A percentile compares a stretch with the other conserved stretches of the same genome.
Conservation (phyloP, 441 rosid species). For the Brassica balearica region DNA sequence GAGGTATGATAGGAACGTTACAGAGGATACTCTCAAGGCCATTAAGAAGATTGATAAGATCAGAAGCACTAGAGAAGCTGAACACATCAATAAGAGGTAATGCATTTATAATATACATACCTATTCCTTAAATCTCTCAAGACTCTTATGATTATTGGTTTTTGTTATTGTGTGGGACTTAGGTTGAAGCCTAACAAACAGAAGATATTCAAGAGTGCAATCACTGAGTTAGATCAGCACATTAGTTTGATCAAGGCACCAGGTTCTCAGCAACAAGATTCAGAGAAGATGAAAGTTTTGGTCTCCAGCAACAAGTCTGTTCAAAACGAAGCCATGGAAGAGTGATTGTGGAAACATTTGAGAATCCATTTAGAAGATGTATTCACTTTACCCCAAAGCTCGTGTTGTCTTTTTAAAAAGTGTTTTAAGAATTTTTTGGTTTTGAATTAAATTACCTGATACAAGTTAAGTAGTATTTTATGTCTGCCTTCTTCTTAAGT, state of each 20-base stretch:
- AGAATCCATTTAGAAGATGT: constrained; percentile 10
- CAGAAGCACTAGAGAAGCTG: constrained; percentile 56
- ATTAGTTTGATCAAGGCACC: constrained; percentile 65
- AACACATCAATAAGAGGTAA: constrained; percentile 65
- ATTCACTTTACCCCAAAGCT: constrained; percentile 5
- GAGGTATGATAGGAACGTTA: constrained; percentile 83
- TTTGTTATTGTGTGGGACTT: constrained; percentile 29
- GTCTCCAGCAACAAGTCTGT: constrained; percentile 47
- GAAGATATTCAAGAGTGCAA: constrained; percentile 42
- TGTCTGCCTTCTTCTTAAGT: neutral
- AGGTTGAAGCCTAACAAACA: constrained; percentile 62
- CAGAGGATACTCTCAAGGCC: constrained; percentile 68
- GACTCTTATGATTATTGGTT: neutral
- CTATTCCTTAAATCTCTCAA: neutral
- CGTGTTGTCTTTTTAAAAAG: neutral
- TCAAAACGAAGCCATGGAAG: constrained; percentile 74
- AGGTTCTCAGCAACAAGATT: constrained; percentile 42
- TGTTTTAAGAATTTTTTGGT: neutral
- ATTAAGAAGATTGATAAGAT: constrained; percentile 86
- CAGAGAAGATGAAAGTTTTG: constrained; percentile 66
- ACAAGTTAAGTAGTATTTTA: neutral
- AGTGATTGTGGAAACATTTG: constrained; percentile 46
- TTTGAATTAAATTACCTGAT: neutral
- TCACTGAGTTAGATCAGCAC: constrained; percentile 55
- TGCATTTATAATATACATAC: neutral